Conservation (phyloP, 306 rosid genomes). For the Trichosanthes cucumerina region DNA sequence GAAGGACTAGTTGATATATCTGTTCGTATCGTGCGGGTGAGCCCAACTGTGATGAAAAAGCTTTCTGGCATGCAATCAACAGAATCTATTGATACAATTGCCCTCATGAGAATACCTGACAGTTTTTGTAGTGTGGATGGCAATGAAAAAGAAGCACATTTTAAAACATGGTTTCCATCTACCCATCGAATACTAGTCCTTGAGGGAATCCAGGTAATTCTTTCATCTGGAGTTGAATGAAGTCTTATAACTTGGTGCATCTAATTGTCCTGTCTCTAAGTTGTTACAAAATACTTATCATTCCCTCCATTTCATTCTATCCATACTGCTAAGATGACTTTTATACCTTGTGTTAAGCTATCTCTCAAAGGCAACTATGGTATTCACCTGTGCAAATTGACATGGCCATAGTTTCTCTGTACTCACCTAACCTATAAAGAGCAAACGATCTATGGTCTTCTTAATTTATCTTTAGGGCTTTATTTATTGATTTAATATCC, state of each 20-base stretch:
- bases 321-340: background rate
- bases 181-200: slow-evolving; percentile 72
- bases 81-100: slow-evolving; percentile 73
- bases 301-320: background rate
- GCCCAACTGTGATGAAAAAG: slow-evolving; percentile 60
- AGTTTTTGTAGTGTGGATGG: slow-evolving; percentile 36
- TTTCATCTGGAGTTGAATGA: background rate
- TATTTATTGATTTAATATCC: background rate
- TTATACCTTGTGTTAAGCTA: background rate
- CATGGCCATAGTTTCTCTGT: background rate
- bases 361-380: background rate
- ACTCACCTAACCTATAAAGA: background rate
- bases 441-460: background rate
- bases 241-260: background rate
- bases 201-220: slow-evolving; percentile 75
- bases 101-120: slow-evolving; percentile 59
- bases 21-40: slow-evolving; percentile 44
- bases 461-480: background rate
- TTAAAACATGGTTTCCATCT: slow-evolving; percentile 42
- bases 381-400: background rate
- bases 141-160: slow-evolving; percentile 22
- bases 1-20: slow-evolving; percentile 37
- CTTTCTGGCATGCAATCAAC: slow-evolving; percentile 66
- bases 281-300: background rate
- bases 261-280: background rate